Evolutionary conservation across 176 grass and related monocot genomes (phyloP).

Genomic region (Eleusine coracana): DNA sequence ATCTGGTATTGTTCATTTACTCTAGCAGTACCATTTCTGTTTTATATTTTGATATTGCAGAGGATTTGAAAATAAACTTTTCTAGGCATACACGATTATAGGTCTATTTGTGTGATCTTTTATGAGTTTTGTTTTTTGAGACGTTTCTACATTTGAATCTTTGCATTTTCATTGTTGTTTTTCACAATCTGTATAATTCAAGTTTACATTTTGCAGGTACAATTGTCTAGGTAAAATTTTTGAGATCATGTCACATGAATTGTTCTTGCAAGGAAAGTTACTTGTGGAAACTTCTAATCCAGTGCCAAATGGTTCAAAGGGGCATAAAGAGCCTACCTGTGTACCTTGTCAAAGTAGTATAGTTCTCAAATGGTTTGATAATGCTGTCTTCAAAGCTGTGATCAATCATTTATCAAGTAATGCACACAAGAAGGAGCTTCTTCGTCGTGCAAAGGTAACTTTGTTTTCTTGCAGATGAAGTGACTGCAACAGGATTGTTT

Average conservation of each 20-base stretch:
- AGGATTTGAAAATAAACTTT: background rate
- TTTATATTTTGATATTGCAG: background rate
- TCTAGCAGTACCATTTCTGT: background rate
- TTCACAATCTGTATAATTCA: constrained; percentile 10
- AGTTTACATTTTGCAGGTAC: constrained; percentile 55
- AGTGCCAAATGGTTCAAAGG: constrained; percentile 23
- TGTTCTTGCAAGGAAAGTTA: constrained; percentile 77
- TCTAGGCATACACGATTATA: background rate
- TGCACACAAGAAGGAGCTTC: constrained; percentile 55
- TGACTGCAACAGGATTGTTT: background rate
- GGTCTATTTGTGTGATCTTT: background rate
- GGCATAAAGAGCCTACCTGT: constrained; percentile 36
- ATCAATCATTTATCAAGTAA: constrained; percentile 62
- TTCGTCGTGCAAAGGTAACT: constrained; percentile 76
- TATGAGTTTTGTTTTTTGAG: background rate
- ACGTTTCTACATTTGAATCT: background rate
- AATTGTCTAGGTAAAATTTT: constrained; percentile 67
- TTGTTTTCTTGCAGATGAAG: constrained; percentile 23
- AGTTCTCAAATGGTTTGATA: constrained; percentile 63
- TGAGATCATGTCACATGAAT: constrained; percentile 79
- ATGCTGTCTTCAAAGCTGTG: constrained; percentile 47
- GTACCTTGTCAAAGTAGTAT: constrained; percentile 42
- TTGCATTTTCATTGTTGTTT: background rate
- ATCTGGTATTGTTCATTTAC: background rate
- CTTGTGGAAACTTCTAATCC: constrained; percentile 45